Evolutionary conservation across 148 eudicot genomes (phyloP).

Genomic region (Rhododendron simsii): DNA sequence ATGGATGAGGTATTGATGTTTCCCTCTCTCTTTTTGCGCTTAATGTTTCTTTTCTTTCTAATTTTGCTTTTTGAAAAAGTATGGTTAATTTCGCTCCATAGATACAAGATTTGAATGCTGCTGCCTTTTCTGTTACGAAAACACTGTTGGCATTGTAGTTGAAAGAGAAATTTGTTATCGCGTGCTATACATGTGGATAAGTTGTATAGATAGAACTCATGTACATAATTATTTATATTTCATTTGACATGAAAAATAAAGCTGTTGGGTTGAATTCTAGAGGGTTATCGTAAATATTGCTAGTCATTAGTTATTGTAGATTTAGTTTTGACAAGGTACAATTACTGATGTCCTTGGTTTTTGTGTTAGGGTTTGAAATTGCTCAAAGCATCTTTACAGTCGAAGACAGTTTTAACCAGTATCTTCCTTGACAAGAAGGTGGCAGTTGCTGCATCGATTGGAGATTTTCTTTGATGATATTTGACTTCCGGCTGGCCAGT

Average conservation of each 20-base stretch:
- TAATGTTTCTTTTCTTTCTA: too few species aligned
- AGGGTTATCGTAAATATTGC: neutral
- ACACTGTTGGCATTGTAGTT: too few species aligned
- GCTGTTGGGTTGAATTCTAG: too few species aligned
- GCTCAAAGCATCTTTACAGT: neutral
- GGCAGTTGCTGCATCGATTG: neutral
- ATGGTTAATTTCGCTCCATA: too few species aligned
- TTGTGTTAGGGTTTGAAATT: neutral
- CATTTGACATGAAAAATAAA: too few species aligned
- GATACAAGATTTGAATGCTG: too few species aligned
- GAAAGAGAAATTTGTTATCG: neutral
- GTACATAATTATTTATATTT: too few species aligned
- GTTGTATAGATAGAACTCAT: too few species aligned
- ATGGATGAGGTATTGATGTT: constrained; percentile 13
- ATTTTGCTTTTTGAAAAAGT: too few species aligned
- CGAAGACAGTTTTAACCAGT: neutral
- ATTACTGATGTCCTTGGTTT: neutral
- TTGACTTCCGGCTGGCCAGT: neutral
- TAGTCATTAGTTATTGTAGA: neutral
- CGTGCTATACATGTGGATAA: too few species aligned
- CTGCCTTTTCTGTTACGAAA: too few species aligned
- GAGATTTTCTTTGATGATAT: neutral
- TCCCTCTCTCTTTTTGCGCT: neutral
- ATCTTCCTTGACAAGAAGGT: constrained; percentile 5
- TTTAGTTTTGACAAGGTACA: neutral